Base-by-base conservation (phyloP, 202 grass and related monocot species). In the Zoysia matrella region DNA sequence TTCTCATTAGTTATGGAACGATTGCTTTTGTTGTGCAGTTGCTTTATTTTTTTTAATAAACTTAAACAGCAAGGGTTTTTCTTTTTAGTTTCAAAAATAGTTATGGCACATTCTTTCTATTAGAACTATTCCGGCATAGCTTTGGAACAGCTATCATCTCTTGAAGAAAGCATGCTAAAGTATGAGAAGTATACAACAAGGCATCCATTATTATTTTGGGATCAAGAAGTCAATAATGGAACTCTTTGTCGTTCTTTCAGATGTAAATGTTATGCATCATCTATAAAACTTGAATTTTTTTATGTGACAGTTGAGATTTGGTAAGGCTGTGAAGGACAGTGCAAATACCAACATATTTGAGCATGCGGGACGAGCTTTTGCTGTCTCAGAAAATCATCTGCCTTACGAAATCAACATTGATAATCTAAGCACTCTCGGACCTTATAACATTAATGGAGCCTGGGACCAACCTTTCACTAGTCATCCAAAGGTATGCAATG, bases 341-440 rank as follows among this genome's bases (percentile, higher is more conserved):
- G 65, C 77, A 68, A 87, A 87, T 36, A 87, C 85, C 8, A 82
- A 47, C 67, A 67, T 87, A 70, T 87, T 87, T 55, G 78, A 87
- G 55, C 84, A 86, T 70, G 84, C 71, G 3, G 71, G 84, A 47
- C 51, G 84, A 55, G 85, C 65, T 64, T 87, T 76, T 13, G 71
- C 85, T 76, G 3, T 69, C 64, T 7, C 72, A 5, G 85, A 87
- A 63, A 65, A 82, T 12, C 78, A 87, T 76, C 39, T 82, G 7
- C 78, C 78, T 0, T 82, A 87, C 0, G 85, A 77, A 60, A 87
- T 82, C 7, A 13, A 71, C 56, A 82, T 87, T 65, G 64, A 5
- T 40, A 76, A 62, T 65, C 78, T 87, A 8, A 47, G 56, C 7
- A 87, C 78, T 4, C 10, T 81, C 39, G 72, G 72, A 52, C 18